These are phyloP conservation scores for Dittrichia graveolens DNA, from an alignment of 129 eudicot species.

Conservation along the genomic window DNA sequence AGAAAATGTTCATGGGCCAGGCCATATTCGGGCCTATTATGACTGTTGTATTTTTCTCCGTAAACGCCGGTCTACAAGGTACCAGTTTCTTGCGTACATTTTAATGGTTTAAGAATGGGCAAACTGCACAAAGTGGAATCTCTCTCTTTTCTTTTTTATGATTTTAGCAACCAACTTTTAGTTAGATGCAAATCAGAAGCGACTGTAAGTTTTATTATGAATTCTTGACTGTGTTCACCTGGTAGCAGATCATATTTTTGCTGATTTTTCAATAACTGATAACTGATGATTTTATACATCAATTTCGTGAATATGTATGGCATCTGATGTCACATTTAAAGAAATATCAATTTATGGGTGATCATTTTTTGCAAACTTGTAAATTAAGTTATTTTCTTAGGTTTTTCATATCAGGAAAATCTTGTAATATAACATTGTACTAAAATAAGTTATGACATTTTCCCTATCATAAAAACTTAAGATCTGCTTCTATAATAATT, in stretches of 20 bases:
- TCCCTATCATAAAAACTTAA: no score
- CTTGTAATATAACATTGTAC: no score
- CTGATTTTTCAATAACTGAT: no score
- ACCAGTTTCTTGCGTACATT: constrained; percentile 14
- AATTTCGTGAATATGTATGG: no score
- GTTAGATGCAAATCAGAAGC: not conserved
- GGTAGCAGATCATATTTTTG: no score
- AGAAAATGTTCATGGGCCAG: constrained; percentile 78
- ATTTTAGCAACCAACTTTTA: not conserved
- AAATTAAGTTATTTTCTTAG: not conserved
- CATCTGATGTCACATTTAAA: not conserved
- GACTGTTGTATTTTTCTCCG: constrained; percentile 78
- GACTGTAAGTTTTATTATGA: not conserved
- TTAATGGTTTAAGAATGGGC: not conserved
- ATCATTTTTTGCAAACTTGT: no score
- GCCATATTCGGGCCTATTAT: constrained; percentile 72
- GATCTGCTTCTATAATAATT: no score
- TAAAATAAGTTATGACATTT: no score
- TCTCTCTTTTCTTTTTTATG: not conserved
- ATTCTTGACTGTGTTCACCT: not conserved
- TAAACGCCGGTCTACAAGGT: constrained; percentile 91
- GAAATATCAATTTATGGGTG: not conserved
- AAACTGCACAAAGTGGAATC: not conserved
- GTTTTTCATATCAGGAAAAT: not conserved
- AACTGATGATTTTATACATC: no score